Conservation (phyloP, 2,329 filamentous ascomycete species). For the Alternaria incomplexa region DNA sequence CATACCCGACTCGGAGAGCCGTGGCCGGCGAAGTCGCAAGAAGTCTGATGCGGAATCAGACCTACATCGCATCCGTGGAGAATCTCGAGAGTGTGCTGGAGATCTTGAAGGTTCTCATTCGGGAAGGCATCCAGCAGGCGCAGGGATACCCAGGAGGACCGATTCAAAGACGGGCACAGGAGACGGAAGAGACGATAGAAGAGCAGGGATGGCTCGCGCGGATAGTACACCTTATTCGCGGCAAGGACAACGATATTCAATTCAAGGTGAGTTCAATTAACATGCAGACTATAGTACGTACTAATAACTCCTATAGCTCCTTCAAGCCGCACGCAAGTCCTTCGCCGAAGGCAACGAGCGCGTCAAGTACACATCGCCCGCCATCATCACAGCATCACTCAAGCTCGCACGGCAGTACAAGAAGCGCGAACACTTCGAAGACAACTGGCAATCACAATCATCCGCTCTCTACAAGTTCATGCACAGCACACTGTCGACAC, state of each 20-base stretch:
- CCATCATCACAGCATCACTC: constrained; percentile 86
- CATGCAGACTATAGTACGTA: neutral
- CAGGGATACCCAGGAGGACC: constrained; percentile 82
- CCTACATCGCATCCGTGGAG: constrained; percentile 74
- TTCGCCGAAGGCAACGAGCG: constrained; percentile 93
- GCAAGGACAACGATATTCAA: constrained; percentile 87
- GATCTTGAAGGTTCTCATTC: constrained; percentile 88
- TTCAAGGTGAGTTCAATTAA: constrained; percentile 65
- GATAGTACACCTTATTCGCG: constrained; percentile 85
- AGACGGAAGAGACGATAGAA: constrained; percentile 97
- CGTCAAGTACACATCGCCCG: constrained; percentile 93
- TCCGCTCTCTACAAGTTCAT: constrained; percentile 94
- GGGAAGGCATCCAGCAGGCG: constrained; percentile 83
- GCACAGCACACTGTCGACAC: constrained; percentile 82
- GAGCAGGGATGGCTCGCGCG: constrained; percentile 97
- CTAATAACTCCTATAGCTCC: constrained; percentile 59
- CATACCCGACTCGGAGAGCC: constrained; percentile 87
- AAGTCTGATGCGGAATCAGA: constrained; percentile 82
- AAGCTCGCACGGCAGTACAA: constrained; percentile 91
- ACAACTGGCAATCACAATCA: constrained; percentile 74
- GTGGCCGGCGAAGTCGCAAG: constrained; percentile 88
- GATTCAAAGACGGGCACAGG: constrained; percentile 73
- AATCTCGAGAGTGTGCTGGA: constrained; percentile 89
- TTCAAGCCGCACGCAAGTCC: constrained; percentile 85
- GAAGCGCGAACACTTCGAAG: constrained; percentile 82